Base-by-base conservation (phyloP, 2,329 filamentous ascomycete genomes). In the Helotiales sp. region DNA sequence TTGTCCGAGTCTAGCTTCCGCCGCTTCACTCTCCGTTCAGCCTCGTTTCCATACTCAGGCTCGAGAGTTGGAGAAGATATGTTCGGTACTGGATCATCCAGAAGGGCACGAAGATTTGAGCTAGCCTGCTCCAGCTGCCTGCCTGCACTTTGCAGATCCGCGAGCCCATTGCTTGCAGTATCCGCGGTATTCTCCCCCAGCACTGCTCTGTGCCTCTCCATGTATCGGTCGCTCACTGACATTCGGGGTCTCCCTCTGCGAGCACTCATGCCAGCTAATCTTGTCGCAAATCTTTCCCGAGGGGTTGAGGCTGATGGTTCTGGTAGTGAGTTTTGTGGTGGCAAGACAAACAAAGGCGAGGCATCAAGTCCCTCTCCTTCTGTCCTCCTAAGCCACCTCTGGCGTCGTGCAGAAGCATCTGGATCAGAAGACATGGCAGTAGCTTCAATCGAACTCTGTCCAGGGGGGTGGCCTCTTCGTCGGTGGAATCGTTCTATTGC, bases 1-100 rank as follows among this genome's bases (percentile, higher is more conserved):
- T 80, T 79, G 61, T 89, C 87, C 1, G 82, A 79, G 66, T 90
- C 88, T 34, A 91, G 72, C 71, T 90, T 91, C 61, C 88, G 82
- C 46, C 89, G 83, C 72, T 92, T 92, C 49, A 75, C 75, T 57
- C 82, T 78, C 64, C 71, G 77, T 49, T 83, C 79, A 48, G 71
- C 66, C 25, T 75, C 67, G 6, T 53, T 56, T 7, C 62, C 58
- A 57, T 67, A 60, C 30, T 66, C 65, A 31, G 66, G 54, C 12
- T 63, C 61, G 1, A 63, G 50, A 15, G 55, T 40, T 10, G 64
- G 59, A 1, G 65, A 65, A n/a, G 60, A 58, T 30, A 66, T 30
- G 30, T 60, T 59, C 12, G 66, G 63, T 9, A 67, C 57, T 8
- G 69, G 63, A 24, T 65, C 63, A 42, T 69, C 65, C 19, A 71